Conservation (phyloP, 257 asterid genomes). For the Primulina eburnea region DNA sequence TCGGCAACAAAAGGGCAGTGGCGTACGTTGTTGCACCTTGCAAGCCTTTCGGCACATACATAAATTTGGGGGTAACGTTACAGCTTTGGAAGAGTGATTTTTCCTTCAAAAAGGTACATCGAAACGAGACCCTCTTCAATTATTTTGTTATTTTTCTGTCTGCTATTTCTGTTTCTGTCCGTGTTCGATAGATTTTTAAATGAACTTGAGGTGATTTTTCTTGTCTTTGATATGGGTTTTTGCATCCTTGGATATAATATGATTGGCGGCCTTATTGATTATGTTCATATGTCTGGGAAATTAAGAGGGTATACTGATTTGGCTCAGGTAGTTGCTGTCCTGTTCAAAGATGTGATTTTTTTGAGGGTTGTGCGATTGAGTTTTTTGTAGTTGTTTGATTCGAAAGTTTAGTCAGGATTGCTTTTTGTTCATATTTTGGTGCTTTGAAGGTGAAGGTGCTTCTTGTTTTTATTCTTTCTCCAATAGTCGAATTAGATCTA, state of each 20-base stretch:
- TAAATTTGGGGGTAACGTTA: neutral
- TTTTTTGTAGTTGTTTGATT: neutral
- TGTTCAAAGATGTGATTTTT: neutral
- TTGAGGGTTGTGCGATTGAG: neutral
- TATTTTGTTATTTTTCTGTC: neutral
- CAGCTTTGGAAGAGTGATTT: neutral
- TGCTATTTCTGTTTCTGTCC: neutral
- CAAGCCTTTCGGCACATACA: neutral
- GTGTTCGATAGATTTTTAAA: neutral
- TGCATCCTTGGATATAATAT: neutral
- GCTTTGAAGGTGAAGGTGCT: neutral
- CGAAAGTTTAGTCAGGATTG: neutral
- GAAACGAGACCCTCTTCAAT: neutral
- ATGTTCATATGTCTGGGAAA: neutral
- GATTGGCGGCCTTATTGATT: neutral
- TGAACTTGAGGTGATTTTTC: neutral
- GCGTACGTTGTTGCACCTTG: neutral
- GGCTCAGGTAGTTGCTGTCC: neutral
- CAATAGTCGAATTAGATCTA: neutral
- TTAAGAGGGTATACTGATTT: neutral
- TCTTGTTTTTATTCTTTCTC: neutral
- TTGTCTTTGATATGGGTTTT: constrained; percentile 10
- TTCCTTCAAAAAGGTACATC: constrained; percentile 15
- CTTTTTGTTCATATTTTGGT: neutral
- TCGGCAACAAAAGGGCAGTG: constrained; percentile 9